Percentiles rank a stretch among this genome's conserved stretches.
phyloP scores from a whole-genome alignment of 192 early-diverging fungal genomes.

The Gigaspora rosea region DNA sequence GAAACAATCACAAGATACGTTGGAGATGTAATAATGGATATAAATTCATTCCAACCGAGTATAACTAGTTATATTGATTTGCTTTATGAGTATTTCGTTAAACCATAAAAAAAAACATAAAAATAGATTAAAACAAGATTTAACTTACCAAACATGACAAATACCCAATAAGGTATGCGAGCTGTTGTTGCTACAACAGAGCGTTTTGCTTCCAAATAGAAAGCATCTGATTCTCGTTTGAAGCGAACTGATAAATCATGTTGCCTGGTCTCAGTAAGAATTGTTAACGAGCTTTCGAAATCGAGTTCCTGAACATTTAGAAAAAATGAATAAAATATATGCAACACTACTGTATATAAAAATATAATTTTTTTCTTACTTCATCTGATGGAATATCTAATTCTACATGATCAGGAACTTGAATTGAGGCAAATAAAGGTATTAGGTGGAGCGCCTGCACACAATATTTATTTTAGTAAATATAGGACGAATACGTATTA shows the following conservation, averaged over 20 bases:
- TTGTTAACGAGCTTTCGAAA: conserved; percentile 58
- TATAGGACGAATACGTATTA: not conserved
- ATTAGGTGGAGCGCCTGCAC: conserved; percentile 63
- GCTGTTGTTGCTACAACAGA: conserved; percentile 86
- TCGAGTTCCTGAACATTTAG: conserved; percentile 53
- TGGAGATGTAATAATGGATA: conserved; percentile 82
- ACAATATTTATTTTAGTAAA: conserved; percentile 14
- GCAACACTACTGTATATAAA: not conserved
- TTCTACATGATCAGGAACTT: conserved; percentile 47
- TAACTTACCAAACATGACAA: conserved; percentile 51
- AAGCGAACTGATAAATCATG: conserved; percentile 80
- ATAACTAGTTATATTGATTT: conserved; percentile 52
- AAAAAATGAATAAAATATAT: not conserved
- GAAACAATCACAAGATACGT: conserved; percentile 72
- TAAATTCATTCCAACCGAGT: conserved; percentile 97
- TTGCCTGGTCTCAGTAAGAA: conserved; percentile 61
- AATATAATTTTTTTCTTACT: conserved; percentile 16
- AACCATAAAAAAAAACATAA: not conserved
- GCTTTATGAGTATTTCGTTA: not conserved
- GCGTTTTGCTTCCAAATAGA: conserved; percentile 96
- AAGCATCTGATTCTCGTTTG: conserved; percentile 84
- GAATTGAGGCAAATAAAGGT: conserved; percentile 72
- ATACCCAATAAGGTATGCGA: conserved; percentile 85
- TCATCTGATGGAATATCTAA: conserved; percentile 43
- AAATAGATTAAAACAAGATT: not conserved